phyloP scores from a whole-genome alignment of 2,329 filamentous ascomycete species.

The Fusarium sp. region DNA sequence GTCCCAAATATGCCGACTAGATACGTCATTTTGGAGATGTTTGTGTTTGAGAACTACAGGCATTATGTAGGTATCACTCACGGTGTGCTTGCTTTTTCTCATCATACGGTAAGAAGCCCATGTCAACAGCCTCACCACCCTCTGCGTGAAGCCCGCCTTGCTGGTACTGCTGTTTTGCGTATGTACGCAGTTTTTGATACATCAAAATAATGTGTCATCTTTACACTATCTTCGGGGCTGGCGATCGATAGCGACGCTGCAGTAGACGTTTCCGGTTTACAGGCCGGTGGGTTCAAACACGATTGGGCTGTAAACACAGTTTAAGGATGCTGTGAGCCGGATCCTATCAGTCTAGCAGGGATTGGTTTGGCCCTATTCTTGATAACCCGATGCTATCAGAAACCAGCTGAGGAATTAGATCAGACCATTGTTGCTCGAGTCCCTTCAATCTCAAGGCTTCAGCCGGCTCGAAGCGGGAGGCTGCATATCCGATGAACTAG shows the following conservation, averaged over 20 bases:
- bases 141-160: background rate
- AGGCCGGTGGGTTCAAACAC: slow-evolving; percentile 15
- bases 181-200: slow-evolving; percentile 6
- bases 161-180: background rate
- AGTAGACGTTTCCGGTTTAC: slow-evolving; percentile 18
- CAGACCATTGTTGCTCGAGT: slow-evolving; percentile 22
- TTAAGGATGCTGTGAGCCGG: slow-evolving; percentile 22
- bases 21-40: slow-evolving; percentile 26
- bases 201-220: slow-evolving; percentile 18
- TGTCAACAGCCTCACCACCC: background rate
- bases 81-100: slow-evolving; percentile 22
- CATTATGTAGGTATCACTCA: slow-evolving; percentile 21
- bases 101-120: background rate
- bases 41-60: slow-evolving; percentile 18
- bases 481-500: slow-evolving; percentile 45
- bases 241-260: slow-evolving; percentile 21
- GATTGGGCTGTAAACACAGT: slow-evolving; percentile 28
- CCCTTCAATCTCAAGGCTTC: background rate
- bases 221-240: background rate
- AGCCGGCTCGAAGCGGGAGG: slow-evolving; percentile 32
- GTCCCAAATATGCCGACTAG: background rate
- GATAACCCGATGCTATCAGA: slow-evolving; percentile 1
- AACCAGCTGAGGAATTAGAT: slow-evolving; percentile 16
- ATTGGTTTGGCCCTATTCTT: slow-evolving; percentile 6
- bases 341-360: slow-evolving; percentile 26